Base-by-base conservation (phyloP, 2,329 filamentous ascomycete genomes). In the Ilyonectria robusta region DNA sequence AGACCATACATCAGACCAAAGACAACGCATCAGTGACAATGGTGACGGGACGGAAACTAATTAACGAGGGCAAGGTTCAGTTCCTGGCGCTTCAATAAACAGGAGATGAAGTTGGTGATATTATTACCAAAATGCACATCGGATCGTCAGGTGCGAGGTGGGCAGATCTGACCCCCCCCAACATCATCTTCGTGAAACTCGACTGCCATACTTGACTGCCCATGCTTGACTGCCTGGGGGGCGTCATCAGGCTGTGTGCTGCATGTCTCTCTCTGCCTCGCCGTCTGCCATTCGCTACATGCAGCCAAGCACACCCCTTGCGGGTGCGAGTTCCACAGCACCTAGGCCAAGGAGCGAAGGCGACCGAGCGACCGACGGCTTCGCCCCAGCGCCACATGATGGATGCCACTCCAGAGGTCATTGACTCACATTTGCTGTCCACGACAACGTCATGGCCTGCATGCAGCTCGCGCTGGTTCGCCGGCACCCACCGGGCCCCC, bases 401-500 rank as follows among this genome's bases (percentile, higher is more conserved):
- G 51, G 57, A 61, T 61, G 46, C 51, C 51, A 58, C 56, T 23
- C n/a, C 40, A 8, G n/a, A 37, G 33, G 26, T 21, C 48, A 48
- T 48, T 42, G n/a, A 54, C 23, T 42, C 53, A 35, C 47, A 48
- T 40, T 50, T 35, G 26, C 42, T 44, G 44, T 23, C 21, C 48
- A 51, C n/a, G 42, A 13, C 51, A 62, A 65, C 63, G 63, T 65
- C 63, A 65, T 65, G 46, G 46, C 46, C 47, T 8, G 26, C 50
- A 46, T 54, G 26, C 48, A 37, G 23, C n/a, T 26, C 58, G 21
- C 35, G 47, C 23, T 46, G 8, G 23, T 19, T 33, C 62, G 56
- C 62, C 50, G 59, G 23, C 51, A 48, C 48, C 56, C 56, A 31
- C 31, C 33, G 50, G 26, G 19, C 57, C 42, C 31, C 50, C 50